A percentile compares a stretch with the other conserved stretches of the same genome.
Conservation (phyloP, 768 basidiomycete species). For the Mycena floridula region DNA sequence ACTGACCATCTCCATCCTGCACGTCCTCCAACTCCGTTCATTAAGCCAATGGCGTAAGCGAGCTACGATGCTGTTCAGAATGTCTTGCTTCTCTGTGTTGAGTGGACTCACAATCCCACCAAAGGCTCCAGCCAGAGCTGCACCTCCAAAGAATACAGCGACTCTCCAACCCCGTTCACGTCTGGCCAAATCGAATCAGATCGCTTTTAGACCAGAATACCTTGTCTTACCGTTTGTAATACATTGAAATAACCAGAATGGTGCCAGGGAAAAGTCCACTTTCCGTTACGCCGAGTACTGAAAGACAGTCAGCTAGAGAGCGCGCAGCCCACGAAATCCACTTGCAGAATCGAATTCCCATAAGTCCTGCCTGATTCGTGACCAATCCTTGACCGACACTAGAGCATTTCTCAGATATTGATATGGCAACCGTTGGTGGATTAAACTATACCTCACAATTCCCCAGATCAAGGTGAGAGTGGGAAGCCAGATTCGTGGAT, state of each 20-base stretch:
- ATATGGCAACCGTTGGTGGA: no score
- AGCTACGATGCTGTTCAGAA: slow-evolving; percentile 26
- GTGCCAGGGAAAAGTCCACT: slow-evolving; percentile 58
- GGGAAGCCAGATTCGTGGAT: slow-evolving; percentile 58
- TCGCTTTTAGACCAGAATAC: not conserved
- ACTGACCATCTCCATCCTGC: slow-evolving; percentile 54
- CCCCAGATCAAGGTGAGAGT: slow-evolving; percentile 57
- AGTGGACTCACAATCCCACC: slow-evolving; percentile 33
- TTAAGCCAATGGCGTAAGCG: slow-evolving; percentile 52
- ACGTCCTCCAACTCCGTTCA: slow-evolving; percentile 55
- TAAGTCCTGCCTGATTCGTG: slow-evolving; percentile 44
- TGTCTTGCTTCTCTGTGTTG: not conserved
- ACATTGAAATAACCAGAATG: slow-evolving; percentile 53
- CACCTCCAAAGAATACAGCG: slow-evolving; percentile 56
- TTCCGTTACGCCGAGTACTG: slow-evolving; percentile 52
- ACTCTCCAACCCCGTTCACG: slow-evolving; percentile 56
- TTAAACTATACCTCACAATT: no score
- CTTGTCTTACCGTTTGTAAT: slow-evolving; percentile 37
- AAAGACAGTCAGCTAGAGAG: not conserved
- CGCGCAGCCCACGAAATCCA: not conserved
- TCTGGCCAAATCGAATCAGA: slow-evolving; percentile 21
- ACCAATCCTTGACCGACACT: slow-evolving; percentile 51
- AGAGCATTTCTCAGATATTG: no score
- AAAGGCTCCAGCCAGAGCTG: slow-evolving; percentile 59
- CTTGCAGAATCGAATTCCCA: slow-evolving; percentile 49